Evolutionary conservation across 2,329 filamentous ascomycete genomes (phyloP), one percentile per base, ranked within the genome.

Genomic region (Cordyceps tenuipes): DNA sequence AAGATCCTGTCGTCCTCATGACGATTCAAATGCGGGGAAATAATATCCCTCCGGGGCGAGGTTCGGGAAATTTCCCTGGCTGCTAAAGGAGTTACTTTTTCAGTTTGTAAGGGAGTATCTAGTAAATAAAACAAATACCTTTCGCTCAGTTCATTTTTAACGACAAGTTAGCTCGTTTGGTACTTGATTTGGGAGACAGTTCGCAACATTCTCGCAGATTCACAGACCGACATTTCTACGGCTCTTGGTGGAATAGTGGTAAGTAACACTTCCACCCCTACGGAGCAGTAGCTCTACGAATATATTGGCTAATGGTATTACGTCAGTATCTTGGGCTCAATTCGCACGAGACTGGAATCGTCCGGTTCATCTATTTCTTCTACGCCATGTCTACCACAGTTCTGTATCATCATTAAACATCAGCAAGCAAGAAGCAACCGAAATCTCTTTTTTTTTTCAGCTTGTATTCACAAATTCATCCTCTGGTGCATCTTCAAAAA

Each of bases 401-500:
- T 88, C 84, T 50, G 91, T 92, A 67, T 89, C 85, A 1, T 83
- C 86, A 10, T 82, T 91, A 71, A 84, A 85, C 62, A 78, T 91
- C 56, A 84, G 84, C 66, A 87, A 86, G 68, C 80, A 84, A 64
- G 83, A 84, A 5, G 89, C 89, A 2, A 91, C 88, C 0, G 81
- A 91, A 57, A 84, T 90, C 49, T 91, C 88, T 0, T 91, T 91
- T 68, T 79, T 90, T 64, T 91, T 19, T 87, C 82, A 8, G 87
- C 88, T 0, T 80, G 86, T 63, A 79, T 89, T 21, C 88, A 91
- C 67, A 89, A 92, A 71, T 75, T 91, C 50, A 81, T 91, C 67
- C 91, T 91, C 89, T 88, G 86, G 77, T 89, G 88, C 65, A 77
- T 92, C 39, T 92, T 92, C 71, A 87, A 87, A 71, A 91, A 90